Base-by-base conservation (phyloP, 148 eudicot species). In the Chenopodium suecicum region DNA sequence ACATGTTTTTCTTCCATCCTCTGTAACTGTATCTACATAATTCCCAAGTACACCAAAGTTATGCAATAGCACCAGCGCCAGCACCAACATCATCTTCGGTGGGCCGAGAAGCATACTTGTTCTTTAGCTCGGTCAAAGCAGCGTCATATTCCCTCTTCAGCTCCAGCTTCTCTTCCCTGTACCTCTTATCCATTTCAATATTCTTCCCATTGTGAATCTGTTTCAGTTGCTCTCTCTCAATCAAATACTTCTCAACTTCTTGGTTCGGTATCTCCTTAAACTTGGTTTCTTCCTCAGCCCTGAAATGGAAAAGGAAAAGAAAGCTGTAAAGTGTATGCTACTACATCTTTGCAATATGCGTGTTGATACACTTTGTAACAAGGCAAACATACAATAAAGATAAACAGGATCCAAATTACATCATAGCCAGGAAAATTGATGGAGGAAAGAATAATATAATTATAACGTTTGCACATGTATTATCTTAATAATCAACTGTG, bases 171-270 rank as follows among this genome's bases (percentile, higher is more conserved):
- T 92, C 98, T 63, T 86, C 86, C 81, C 78, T 75, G 73, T 90
- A 84, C 86, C 81, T 82, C 58, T 76, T 80, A 86, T 84, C 90
- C 90, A 91, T 76, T 27, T 84, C 92, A 75, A 78, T 25, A 82
- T 58, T 91, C 78, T 73, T 58, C 23, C 41, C 85, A 67, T 90
- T 91, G 68, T 88, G 88, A 27, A 17, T 60, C 70, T 79, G 52
- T 16, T 86, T 56, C 85, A 91, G 77, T 68, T 76, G 81, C n/a
- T 88, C 90, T 81, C 92, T 89, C 85, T 89, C 88, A 0, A 32
- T 72, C 0, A 20, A 88, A 86, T 47, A 83, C n/a, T 84, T 87
- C 22, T 85, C 88, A 88, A 87, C 88, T 66, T 90, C 92, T 32
- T 85, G 58, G 8, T 90, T 88, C 56, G 91, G 93, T 4, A 68